Evolutionary conservation across 805 yeast species (phyloP).

Genomic region (Candida nanaspora): DNA sequence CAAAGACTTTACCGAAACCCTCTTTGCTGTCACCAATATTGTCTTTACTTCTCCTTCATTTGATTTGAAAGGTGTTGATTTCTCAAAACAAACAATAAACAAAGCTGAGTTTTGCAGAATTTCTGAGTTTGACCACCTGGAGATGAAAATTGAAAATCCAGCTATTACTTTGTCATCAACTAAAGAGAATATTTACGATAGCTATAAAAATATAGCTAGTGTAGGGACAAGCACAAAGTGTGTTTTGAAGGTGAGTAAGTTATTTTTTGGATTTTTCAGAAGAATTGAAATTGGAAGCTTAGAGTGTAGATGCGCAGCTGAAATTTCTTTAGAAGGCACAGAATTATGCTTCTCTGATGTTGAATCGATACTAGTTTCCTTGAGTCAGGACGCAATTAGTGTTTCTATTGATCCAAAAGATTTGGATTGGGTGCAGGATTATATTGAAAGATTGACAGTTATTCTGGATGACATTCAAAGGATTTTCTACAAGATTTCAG

Average conservation of each 20-base stretch:
- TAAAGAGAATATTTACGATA: not conserved
- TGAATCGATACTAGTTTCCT: not conserved
- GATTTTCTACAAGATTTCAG: constrained; percentile 4
- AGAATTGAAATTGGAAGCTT: not conserved
- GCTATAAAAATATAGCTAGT: not conserved
- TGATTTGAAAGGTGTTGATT: not conserved
- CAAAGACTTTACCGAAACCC: constrained; percentile 2
- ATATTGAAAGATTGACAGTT: constrained; percentile 2
- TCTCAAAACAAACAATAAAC: not conserved
- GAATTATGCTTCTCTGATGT: not conserved
- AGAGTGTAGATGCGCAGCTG: not conserved
- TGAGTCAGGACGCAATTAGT: constrained; percentile 10
- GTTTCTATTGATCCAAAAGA: constrained; percentile 14
- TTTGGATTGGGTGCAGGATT: constrained; percentile 13
- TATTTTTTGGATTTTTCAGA: not conserved
- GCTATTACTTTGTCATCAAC: not conserved
- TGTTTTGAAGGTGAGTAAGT: not conserved
- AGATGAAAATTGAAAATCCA: constrained; percentile 1
- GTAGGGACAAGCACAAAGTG: not conserved
- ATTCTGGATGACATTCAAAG: constrained; percentile 7
- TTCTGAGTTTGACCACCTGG: constrained; percentile 1
- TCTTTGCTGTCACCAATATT: constrained; percentile 32
- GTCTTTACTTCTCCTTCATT: constrained; percentile 43
- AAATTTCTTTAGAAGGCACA: not conserved
- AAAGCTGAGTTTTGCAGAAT: constrained; percentile 5